Percentiles rank a stretch among this genome's conserved stretches.
These are phyloP conservation scores for Kuraishia ogatae DNA, from an alignment of 805 yeast genomes.

Conservation along the genomic window DNA sequence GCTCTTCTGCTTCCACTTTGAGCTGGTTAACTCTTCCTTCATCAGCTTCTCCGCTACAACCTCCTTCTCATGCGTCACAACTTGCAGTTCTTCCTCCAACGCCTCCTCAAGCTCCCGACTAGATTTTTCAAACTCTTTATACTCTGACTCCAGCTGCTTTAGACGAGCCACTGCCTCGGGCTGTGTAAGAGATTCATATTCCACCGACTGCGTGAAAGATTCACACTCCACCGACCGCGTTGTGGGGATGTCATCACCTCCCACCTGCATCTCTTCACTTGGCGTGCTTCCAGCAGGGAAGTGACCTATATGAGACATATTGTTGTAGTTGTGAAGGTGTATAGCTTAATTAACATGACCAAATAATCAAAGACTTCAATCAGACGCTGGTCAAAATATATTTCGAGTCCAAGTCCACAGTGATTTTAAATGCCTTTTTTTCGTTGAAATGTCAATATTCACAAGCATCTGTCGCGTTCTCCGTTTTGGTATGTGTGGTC, in stretches of 20 bases:
- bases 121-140: conserved; percentile 32
- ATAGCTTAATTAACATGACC: too few species aligned
- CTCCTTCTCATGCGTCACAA: conserved; percentile 16
- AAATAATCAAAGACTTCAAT: too few species aligned
- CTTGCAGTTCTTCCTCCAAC: conserved; percentile 31
- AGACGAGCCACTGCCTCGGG: conserved; percentile 21
- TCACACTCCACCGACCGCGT: background rate
- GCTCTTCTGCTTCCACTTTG: background rate
- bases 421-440: too few species aligned
- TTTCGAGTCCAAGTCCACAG: too few species aligned
- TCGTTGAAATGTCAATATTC: background rate
- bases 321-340: too few species aligned
- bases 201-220: background rate
- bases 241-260: too few species aligned
- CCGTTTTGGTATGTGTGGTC: background rate
- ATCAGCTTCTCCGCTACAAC: conserved; percentile 9
- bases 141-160: conserved; percentile 27
- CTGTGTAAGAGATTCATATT: conserved; percentile 3
- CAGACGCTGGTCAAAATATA: too few species aligned
- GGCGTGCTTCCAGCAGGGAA: too few species aligned
- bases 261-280: too few species aligned
- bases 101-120: conserved; percentile 35
- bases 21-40: conserved; percentile 1
- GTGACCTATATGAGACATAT: too few species aligned
- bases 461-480: background rate